phyloP scores from a whole-genome alignment of 192 early-diverging fungal species.

The Rhizoclosmatium sp. region DNA sequence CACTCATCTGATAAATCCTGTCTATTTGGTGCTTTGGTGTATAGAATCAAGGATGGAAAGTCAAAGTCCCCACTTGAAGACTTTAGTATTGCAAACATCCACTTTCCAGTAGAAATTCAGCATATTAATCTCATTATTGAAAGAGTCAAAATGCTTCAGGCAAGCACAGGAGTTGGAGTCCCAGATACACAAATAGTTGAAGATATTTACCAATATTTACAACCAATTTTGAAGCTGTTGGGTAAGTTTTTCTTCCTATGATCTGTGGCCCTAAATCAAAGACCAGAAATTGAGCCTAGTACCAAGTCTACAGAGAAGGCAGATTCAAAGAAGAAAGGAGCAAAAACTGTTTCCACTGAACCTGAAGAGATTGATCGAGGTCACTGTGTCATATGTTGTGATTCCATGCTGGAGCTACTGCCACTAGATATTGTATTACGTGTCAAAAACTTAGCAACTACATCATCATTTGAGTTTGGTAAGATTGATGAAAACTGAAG shows the following conservation, averaged over 20 bases:
- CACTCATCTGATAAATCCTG: conserved; percentile 13
- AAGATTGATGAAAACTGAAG: neutral
- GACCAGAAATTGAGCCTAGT: neutral
- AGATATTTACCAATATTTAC: conserved; percentile 16
- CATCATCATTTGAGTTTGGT: conserved; percentile 25
- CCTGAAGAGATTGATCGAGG: conserved; percentile 7
- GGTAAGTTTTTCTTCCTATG: conserved; percentile 7
- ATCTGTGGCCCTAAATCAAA: neutral
- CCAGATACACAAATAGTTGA: conserved; percentile 2
- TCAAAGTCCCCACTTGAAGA: conserved; percentile 27
- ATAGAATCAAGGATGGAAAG: conserved; percentile 19
- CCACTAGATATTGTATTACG: conserved; percentile 18
- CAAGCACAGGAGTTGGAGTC: neutral
- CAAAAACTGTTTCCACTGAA: neutral
- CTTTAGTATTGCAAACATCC: conserved; percentile 11
- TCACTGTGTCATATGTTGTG: conserved; percentile 29
- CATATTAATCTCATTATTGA: neutral
- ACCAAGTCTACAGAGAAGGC: conserved; percentile 1
- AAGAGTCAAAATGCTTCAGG: neutral
- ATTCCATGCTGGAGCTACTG: neutral
- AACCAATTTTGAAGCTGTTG: conserved; percentile 12
- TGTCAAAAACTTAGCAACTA: conserved; percentile 2
- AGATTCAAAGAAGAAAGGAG: neutral
- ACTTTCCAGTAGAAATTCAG: neutral
- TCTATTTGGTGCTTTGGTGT: conserved; percentile 7